Conservation (phyloP, 164 flowering plant species). For the Nymphaea colorata region DNA sequence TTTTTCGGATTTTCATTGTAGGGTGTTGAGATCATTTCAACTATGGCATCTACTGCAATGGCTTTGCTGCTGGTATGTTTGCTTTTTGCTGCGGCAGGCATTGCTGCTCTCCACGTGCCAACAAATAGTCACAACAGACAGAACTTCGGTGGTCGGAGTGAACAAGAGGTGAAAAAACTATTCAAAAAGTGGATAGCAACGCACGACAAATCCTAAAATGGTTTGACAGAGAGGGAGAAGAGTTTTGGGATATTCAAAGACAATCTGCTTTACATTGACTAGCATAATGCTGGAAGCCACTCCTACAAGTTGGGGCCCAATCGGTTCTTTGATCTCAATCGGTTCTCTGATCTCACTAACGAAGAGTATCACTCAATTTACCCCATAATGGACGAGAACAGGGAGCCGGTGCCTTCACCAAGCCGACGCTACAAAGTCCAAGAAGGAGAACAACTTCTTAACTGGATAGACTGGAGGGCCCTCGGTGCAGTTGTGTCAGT, state of each 20-base stretch:
- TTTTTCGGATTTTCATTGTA: too few relatives aligned
- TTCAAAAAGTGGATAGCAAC: constrained; percentile 44
- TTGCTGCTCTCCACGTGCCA: constrained; percentile 24
- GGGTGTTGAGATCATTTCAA: too few relatives aligned
- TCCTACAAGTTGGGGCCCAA: constrained; percentile 29
- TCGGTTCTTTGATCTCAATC: constrained; percentile 31
- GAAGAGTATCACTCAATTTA: constrained; percentile 28
- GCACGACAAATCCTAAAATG: constrained; percentile 52
- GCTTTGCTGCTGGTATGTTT: constrained; percentile 3
- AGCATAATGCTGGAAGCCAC: constrained; percentile 21
- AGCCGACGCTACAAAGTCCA: constrained; percentile 36
- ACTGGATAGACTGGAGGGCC: constrained; percentile 74
- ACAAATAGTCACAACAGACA: constrained; percentile 13
- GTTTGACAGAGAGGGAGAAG: too few relatives aligned
- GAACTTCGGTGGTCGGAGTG: constrained; percentile 13
- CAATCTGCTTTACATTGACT: too few relatives aligned
- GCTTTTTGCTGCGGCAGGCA: constrained; percentile 12
- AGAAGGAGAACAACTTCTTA: constrained; percentile 56
- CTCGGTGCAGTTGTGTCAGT: constrained; percentile 61
- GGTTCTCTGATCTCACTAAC: constrained; percentile 34
- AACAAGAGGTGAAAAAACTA: constrained; percentile 27
- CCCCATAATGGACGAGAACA: constrained; percentile 25
- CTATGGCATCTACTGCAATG: too few relatives aligned
- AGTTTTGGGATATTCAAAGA: too few relatives aligned
- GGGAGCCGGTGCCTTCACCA: constrained; percentile 12